phyloP scores from a whole-genome alignment of 2,329 filamentous ascomycete species.

The Fusarium sp. region DNA sequence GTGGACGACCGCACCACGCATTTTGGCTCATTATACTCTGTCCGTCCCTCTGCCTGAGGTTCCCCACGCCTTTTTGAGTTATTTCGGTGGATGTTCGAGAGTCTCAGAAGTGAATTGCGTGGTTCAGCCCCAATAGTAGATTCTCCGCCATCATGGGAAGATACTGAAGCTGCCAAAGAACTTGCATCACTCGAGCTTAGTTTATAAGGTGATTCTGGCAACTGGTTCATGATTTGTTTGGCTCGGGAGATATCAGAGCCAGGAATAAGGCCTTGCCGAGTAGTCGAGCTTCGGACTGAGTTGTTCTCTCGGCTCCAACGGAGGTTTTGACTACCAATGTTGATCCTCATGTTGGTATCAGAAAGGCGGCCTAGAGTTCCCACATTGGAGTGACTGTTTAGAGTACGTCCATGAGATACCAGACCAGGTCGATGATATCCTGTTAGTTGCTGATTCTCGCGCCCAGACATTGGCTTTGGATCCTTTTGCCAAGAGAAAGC shows the following conservation, averaged over 20 bases:
- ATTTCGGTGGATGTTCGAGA: not conserved
- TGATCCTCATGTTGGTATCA: slow-evolving; percentile 39
- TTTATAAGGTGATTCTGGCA: not conserved
- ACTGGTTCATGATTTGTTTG: not conserved
- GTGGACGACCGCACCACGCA: slow-evolving; percentile 31
- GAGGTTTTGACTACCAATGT: slow-evolving; percentile 46
- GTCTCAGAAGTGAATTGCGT: not conserved
- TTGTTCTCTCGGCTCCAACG: slow-evolving; percentile 47
- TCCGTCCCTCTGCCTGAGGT: not conserved
- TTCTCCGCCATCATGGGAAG: no score
- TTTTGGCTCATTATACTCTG: slow-evolving; percentile 18
- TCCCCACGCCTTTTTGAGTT: not conserved
- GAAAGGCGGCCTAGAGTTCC: not conserved
- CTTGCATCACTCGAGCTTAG: not conserved
- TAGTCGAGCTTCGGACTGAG: slow-evolving; percentile 40
- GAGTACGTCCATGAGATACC: not conserved
- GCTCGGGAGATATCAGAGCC: slow-evolving; percentile 2
- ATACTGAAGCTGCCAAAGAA: not conserved
- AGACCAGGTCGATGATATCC: not conserved
- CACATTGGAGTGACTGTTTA: not conserved
- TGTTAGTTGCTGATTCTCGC: not conserved
- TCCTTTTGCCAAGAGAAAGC: slow-evolving; percentile 34
- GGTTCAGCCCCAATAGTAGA: not conserved
- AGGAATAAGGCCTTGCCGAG: slow-evolving; percentile 2
- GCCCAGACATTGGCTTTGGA: slow-evolving; percentile 1